Base-by-base conservation (phyloP, 2,329 filamentous ascomycete genomes). In the Septoria petroselini region DNA sequence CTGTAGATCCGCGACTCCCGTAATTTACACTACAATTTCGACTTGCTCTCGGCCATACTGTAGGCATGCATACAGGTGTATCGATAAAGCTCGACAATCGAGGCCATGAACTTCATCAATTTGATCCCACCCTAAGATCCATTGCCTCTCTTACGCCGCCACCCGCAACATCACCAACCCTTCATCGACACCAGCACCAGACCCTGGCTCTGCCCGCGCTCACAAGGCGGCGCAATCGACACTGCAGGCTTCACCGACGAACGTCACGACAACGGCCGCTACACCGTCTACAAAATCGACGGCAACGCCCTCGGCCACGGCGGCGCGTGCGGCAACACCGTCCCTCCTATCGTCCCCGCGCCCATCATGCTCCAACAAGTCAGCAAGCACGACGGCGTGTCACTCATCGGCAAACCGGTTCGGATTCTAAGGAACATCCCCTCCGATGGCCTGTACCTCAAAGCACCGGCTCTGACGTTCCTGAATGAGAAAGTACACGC, bases 281-380 rank as follows among this genome's bases (percentile, higher is more conserved):
- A 62, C 52, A 41, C 68, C 11, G 55, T 62, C 25, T 70, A 64
- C 53, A 70, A 70, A 54, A 53, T 68, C 50, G 67, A 70, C 52
- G 67, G 67, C 25, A 69, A 70, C 59, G 62, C 63, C 49, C 57
- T 64, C 33, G 50, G 58, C 8, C 41, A 57, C 41, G 57, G 54
- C 4, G 60, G 64, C 7, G 53, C 65, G 5, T 69, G 67, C 52
- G 62, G 62, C 14, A 70, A 68, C 49, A 66, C 58, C 0, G 50
- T 67, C 11, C 48, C 48, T 3, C 67, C 67, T 1, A 65, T 66
- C 47, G 58, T 65, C 3, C 42, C 58, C 2, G 68, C 65, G 0
- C 66, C 67, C 5, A 48, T 69, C 17, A 58, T 65, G 27, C 51
- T 69, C 5, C 66, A 68, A 42, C 50, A 53, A 21, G 62, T 69